Evolutionary conservation across 768 basidiomycete genomes (phyloP).

Genomic region (Mycena capillaripes): DNA sequence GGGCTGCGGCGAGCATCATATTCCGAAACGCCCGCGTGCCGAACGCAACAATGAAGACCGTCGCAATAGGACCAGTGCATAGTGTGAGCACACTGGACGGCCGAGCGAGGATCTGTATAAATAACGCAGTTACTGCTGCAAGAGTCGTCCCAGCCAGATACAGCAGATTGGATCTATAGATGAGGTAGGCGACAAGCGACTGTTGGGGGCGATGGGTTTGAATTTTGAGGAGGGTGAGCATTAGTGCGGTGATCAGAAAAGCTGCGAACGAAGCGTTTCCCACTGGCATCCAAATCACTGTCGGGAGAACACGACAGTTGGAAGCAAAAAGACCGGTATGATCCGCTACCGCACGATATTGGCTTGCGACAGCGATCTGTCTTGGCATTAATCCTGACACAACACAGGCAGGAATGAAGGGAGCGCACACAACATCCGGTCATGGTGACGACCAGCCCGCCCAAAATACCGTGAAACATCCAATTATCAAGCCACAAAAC

Average conservation of each 20-base stretch:
- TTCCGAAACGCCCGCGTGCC: too few relatives aligned
- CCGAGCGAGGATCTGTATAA: too few relatives aligned
- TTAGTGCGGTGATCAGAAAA: slow-evolving; percentile 16
- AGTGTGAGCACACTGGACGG: too few relatives aligned
- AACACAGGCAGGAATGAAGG: not conserved
- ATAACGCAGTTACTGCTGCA: too few relatives aligned
- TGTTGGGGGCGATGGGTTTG: not conserved
- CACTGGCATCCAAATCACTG: slow-evolving; percentile 2
- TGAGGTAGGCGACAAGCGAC: not conserved
- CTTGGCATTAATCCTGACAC: not conserved
- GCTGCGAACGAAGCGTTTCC: not conserved
- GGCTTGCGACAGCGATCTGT: slow-evolving; percentile 13
- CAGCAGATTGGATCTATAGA: slow-evolving; percentile 22
- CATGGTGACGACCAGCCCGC: not conserved
- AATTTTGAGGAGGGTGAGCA: slow-evolving; percentile 26
- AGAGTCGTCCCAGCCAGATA: slow-evolving; percentile 18
- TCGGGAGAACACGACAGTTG: slow-evolving; percentile 19
- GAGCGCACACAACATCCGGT: slow-evolving; percentile 19
- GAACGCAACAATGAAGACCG: too few relatives aligned
- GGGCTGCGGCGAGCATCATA: too few relatives aligned
- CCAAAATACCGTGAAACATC: not conserved
- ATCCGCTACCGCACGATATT: slow-evolving; percentile 10
- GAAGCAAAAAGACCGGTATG: slow-evolving; percentile 4
- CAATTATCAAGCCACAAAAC: slow-evolving; percentile 24
- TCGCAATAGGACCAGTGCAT: too few relatives aligned